These are phyloP conservation scores for Iodosphaeria phyllophila DNA, from an alignment of 2,329 filamentous ascomycete genomes.

Conservation along the genomic window DNA sequence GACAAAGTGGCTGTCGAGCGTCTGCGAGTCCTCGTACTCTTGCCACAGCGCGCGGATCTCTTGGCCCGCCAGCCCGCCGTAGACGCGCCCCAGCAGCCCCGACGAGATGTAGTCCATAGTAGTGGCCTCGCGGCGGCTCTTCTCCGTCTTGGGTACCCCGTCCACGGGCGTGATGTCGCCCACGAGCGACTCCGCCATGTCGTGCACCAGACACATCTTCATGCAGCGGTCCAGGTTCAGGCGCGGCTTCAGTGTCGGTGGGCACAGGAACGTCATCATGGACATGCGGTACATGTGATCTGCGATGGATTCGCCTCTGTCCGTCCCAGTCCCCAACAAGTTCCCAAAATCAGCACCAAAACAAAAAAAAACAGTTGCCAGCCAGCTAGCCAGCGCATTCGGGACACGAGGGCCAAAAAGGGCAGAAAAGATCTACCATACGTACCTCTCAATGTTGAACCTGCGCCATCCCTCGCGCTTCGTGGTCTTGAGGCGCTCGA, in stretches of 20 bases:
- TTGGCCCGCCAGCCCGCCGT: conserved; percentile 47
- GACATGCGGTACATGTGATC: conserved; percentile 99
- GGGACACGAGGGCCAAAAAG: too few relatives aligned
- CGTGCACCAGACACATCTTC: conserved; percentile 89
- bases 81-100: conserved; percentile 53
- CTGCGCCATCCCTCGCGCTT: conserved; percentile 92
- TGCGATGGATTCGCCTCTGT: conserved; percentile 70
- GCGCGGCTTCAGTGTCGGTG: conserved; percentile 47
- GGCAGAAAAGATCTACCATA: too few relatives aligned
- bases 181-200: conserved; percentile 91
- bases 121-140: conserved; percentile 66
- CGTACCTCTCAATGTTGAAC: conserved; percentile 51
- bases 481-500: conserved; percentile 87
- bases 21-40: conserved; percentile 82
- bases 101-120: conserved; percentile 85
- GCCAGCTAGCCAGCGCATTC: too few relatives aligned
- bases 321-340: conserved; percentile 6
- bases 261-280: conserved; percentile 82
- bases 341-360: too few relatives aligned
- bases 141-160: conserved; percentile 68
- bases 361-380: too few relatives aligned
- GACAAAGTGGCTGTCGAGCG: conserved; percentile 72
- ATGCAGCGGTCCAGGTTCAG: conserved; percentile 73
- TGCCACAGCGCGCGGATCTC: conserved; percentile 73
- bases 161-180: conserved; percentile 95